A percentile compares a stretch with the other conserved stretches of the same genome.
Conservation (phyloP, 202 grass and related monocot genomes). For the Schoenoplectus tabernaemontani region DNA sequence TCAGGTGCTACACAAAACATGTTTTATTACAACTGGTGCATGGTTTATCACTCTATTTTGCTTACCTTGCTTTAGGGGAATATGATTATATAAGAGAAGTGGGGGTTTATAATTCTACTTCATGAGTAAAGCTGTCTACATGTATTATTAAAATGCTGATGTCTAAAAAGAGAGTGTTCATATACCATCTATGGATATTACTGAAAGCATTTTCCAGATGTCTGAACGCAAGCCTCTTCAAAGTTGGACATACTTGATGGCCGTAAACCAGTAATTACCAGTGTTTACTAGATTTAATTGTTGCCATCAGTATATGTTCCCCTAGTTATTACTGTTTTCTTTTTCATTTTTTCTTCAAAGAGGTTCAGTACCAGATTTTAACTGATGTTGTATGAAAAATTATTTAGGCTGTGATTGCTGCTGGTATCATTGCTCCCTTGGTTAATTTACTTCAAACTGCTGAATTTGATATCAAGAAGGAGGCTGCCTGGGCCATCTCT, state of each 20-base stretch:
- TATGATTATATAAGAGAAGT: neutral
- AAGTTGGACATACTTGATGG: neutral
- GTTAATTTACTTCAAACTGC: conserved; percentile 74
- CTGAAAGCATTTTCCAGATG: neutral
- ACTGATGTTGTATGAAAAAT: neutral
- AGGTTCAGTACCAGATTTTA: neutral
- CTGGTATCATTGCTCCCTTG: conserved; percentile 63
- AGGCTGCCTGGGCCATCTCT: conserved; percentile 92
- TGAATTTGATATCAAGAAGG: conserved; percentile 99
- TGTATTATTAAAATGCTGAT: neutral
- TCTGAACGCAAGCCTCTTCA: neutral
- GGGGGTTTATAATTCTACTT: neutral
- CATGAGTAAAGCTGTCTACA: neutral
- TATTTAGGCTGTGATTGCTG: conserved; percentile 61
- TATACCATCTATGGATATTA: too few relatives aligned
- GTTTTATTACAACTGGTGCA: neutral
- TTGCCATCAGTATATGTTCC: neutral
- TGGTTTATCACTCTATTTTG: neutral
- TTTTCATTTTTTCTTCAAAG: neutral
- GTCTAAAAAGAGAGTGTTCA: too few relatives aligned
- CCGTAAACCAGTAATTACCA: neutral
- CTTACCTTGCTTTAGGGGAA: neutral
- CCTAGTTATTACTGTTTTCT: neutral
- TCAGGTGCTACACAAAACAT: conserved; percentile 43
- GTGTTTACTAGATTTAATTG: neutral